These are phyloP conservation scores for Fusarium illudens DNA, from an alignment of 2,329 filamentous ascomycete species.

Conservation along the genomic window DNA sequence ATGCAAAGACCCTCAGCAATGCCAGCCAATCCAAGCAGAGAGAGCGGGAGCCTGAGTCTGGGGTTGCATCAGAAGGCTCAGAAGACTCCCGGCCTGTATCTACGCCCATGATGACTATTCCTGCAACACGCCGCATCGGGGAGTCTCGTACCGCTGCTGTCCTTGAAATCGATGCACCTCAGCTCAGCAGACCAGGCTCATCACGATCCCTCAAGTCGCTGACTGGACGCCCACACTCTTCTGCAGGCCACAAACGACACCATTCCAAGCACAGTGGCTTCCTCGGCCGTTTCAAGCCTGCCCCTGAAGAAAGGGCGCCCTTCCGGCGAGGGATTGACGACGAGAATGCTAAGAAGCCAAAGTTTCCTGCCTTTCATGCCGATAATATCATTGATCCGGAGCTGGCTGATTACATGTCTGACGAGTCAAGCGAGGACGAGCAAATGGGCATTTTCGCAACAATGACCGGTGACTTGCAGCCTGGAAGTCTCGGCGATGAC, in stretches of 20 bases:
- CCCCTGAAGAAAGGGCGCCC: slow-evolving; percentile 82
- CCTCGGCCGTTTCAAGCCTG: slow-evolving; percentile 76
- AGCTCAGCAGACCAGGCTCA: slow-evolving; percentile 89
- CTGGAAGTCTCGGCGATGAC: slow-evolving; percentile 77
- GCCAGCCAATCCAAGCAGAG: slow-evolving; percentile 48
- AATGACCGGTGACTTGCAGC: slow-evolving; percentile 71
- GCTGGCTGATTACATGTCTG: slow-evolving; percentile 92
- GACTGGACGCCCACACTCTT: slow-evolving; percentile 78
- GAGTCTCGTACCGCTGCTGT: slow-evolving; percentile 87
- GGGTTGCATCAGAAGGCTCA: slow-evolving; percentile 52
- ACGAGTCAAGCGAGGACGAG: slow-evolving; percentile 93
- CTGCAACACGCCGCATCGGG: slow-evolving; percentile 69
- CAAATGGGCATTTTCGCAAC: slow-evolving; percentile 86
- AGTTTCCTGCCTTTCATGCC: slow-evolving; percentile 92
- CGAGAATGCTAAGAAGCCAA: slow-evolving; percentile 69
- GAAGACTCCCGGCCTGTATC: slow-evolving; percentile 64
- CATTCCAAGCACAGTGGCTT: slow-evolving; percentile 85
- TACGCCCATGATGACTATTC: slow-evolving; percentile 77
- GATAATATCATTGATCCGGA: slow-evolving; percentile 99
- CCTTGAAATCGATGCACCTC: slow-evolving; percentile 86
- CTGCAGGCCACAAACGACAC: slow-evolving; percentile 78
- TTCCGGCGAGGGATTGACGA: slow-evolving; percentile 80
- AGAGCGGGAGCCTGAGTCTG: slow-evolving; percentile 51
- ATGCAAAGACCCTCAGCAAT: slow-evolving; percentile 53
- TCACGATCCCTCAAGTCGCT: slow-evolving; percentile 86